These are phyloP conservation scores for Phytopythium aichiense DNA, from an alignment of 352 stramenopile species.

Conservation along the genomic window DNA sequence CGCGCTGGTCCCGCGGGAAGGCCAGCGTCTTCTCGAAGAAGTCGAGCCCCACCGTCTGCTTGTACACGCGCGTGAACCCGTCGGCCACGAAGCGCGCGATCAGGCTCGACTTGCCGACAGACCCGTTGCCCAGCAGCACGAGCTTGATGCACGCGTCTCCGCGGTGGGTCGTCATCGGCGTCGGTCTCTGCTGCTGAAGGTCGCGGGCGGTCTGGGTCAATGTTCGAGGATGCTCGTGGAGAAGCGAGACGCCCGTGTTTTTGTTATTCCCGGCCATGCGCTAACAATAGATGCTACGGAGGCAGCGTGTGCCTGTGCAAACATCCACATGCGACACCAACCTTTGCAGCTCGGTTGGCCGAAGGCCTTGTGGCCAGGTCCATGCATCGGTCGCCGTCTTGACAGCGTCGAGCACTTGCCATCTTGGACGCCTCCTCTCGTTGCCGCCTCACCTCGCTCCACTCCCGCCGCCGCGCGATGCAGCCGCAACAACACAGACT, in stretches of 20 bases:
- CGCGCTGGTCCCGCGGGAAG: constrained; percentile 63
- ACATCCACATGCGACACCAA: neutral
- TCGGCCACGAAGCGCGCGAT: constrained; percentile 81
- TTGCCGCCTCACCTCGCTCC: no score
- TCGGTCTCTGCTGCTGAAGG: neutral
- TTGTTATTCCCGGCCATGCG: neutral
- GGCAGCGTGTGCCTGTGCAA: neutral
- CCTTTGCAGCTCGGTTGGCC: no score
- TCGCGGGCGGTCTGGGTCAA: neutral
- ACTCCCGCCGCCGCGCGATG: no score
- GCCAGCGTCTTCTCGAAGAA: constrained; percentile 87
- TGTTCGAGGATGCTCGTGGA: neutral
- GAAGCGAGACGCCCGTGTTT: neutral
- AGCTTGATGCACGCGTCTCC: constrained; percentile 75
- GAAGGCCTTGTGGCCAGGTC: no score
- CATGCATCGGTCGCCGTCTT: no score
- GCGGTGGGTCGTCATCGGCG: neutral
- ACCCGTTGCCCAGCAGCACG: constrained; percentile 82
- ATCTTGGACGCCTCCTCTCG: no score
- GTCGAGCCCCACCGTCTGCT: constrained; percentile 83
- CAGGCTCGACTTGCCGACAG: constrained; percentile 83
- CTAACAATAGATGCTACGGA: neutral
- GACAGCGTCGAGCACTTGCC: no score
- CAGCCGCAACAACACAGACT: no score
- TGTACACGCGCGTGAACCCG: constrained; percentile 81